Evolutionary conservation across 345 rosid species (phyloP).

Genomic region (Salix viminalis): DNA sequence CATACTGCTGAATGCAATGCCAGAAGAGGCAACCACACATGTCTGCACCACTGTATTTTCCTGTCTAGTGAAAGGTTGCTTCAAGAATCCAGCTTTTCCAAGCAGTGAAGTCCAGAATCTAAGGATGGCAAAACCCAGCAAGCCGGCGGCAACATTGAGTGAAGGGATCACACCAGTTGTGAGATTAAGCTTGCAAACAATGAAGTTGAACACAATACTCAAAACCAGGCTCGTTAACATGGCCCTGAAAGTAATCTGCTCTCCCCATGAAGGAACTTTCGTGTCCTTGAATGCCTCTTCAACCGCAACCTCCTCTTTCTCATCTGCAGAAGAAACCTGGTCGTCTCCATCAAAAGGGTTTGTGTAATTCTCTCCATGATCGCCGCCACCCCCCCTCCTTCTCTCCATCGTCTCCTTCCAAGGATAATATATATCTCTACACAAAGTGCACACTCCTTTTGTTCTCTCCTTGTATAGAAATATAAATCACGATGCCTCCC

Average conservation of each 20-base stretch:
- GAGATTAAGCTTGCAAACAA: conserved; percentile 64
- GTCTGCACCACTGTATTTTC: conserved; percentile 88
- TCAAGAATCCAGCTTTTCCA: conserved; percentile 42
- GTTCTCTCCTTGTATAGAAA: too few relatives aligned
- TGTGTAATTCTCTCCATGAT: neutral
- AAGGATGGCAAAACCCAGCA: conserved; percentile 50
- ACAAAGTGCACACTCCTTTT: too few relatives aligned
- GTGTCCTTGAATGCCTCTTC: conserved; percentile 41
- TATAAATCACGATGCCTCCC: too few relatives aligned
- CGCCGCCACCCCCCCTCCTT: neutral
- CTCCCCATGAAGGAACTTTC: conserved; percentile 46
- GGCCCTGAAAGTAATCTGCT: conserved; percentile 50
- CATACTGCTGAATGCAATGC: conserved; percentile 93
- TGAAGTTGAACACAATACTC: conserved; percentile 57
- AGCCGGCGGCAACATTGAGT: conserved; percentile 59
- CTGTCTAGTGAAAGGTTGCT: conserved; percentile 79
- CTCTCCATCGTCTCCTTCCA: too few relatives aligned
- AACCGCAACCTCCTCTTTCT: neutral
- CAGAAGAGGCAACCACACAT: conserved; percentile 85
- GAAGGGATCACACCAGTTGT: conserved; percentile 71
- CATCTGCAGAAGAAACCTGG: conserved; percentile 2
- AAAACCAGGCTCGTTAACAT: conserved; percentile 40
- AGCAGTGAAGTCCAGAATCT: conserved; percentile 44
- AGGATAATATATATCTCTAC: too few relatives aligned
- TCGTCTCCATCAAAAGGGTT: neutral